These are phyloP conservation scores for Aspergillus tamarii DNA, from an alignment of 2,329 filamentous ascomycete genomes.

Conservation along the genomic window DNA sequence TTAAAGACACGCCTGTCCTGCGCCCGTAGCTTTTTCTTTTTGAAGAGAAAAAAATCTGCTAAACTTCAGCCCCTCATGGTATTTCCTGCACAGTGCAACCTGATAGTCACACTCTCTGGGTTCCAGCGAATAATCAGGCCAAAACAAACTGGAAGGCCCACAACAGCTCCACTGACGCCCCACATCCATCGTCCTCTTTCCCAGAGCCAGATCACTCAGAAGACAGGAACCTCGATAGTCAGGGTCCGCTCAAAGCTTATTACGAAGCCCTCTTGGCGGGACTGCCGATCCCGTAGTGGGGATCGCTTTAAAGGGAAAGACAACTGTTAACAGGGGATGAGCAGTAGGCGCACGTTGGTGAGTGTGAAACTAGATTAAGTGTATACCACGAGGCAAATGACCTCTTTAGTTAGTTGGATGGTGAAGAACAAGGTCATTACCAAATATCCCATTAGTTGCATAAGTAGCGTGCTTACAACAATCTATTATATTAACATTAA, in stretches of 20 bases:
- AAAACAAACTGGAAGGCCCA: background rate
- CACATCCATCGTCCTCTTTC: background rate
- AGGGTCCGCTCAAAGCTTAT: conserved; percentile 2
- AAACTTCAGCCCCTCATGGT: background rate
- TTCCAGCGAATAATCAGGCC: background rate
- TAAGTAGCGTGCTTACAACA: background rate
- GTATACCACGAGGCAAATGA: background rate
- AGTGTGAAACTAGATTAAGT: background rate
- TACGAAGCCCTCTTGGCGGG: conserved; percentile 4
- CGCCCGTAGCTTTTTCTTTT: background rate
- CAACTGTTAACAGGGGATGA: background rate
- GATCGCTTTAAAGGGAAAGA: background rate
- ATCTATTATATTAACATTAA: background rate
- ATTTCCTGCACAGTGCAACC: background rate
- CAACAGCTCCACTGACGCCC: background rate
- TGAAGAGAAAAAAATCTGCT: background rate
- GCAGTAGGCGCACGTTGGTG: background rate
- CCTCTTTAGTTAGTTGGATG: background rate
- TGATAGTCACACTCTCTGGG: background rate
- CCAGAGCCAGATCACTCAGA: background rate
- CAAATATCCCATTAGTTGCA: background rate
- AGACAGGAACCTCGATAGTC: background rate
- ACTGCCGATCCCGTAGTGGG: conserved; percentile 1
- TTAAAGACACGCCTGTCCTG: background rate
- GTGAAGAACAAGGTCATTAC: background rate